These are phyloP conservation scores for Erodium trifolium DNA, from an alignment of 441 rosid species.

Conservation along the genomic window DNA sequence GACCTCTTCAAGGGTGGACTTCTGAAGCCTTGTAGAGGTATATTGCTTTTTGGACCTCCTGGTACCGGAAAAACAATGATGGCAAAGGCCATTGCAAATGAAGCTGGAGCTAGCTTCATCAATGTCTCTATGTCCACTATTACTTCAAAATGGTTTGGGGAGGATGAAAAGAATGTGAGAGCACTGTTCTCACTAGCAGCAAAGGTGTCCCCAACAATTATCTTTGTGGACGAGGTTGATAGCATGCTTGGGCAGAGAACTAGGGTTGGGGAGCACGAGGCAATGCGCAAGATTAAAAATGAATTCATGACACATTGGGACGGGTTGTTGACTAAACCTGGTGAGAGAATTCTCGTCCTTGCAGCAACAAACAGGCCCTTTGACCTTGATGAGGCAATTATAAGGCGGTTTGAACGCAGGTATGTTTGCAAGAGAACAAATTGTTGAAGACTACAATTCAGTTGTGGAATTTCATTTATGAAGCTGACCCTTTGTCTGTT, in stretches of 20 bases:
- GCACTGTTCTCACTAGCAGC: constrained; percentile 88
- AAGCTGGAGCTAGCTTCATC: constrained; percentile 29
- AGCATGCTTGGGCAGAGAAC: constrained; percentile 98
- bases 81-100: constrained; percentile 24
- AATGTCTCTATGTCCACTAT: constrained; percentile 98
- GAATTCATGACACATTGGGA: constrained; percentile 77
- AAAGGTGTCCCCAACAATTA: constrained; percentile 91
- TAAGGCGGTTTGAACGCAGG: constrained; percentile 97
- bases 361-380: constrained; percentile 99
- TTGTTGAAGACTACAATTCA: neutral
- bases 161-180: constrained; percentile 92
- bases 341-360: constrained; percentile 85
- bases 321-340: constrained; percentile 71
- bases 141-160: constrained; percentile 98
- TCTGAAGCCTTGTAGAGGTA: constrained; percentile 94
- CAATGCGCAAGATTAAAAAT: constrained; percentile 57
- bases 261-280: constrained; percentile 95
- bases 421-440: constrained; percentile 15
- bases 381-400: constrained; percentile 98
- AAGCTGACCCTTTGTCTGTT: neutral
- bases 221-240: constrained; percentile 96
- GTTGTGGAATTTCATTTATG: neutral
- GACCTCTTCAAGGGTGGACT: constrained; percentile 97
- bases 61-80: constrained; percentile 99
- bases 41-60: constrained; percentile 93